Evolutionary conservation across 2,329 filamentous ascomycete species (phyloP).

Genomic region (Claviceps spartinae): DNA sequence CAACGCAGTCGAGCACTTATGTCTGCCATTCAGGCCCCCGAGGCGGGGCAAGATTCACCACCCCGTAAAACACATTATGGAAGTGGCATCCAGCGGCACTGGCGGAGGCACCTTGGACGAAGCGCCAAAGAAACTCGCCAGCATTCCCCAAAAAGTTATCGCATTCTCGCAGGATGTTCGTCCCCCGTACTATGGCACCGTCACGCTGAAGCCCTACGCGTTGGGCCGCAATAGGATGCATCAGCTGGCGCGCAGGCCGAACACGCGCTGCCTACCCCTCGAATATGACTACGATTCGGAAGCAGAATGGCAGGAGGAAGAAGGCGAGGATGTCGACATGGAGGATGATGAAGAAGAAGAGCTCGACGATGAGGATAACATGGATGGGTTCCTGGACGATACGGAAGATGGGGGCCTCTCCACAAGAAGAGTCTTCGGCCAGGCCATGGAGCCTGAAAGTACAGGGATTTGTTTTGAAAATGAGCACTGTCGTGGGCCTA

Average conservation of each 20-base stretch:
- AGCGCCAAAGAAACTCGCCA: slow-evolving; percentile 28
- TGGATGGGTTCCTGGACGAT: slow-evolving; percentile 84
- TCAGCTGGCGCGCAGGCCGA: slow-evolving; percentile 40
- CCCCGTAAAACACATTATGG: slow-evolving; percentile 49
- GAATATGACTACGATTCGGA: slow-evolving; percentile 81
- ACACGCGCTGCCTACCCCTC: slow-evolving; percentile 43
- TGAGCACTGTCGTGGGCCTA: slow-evolving; percentile 29
- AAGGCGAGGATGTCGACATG: slow-evolving; percentile 53
- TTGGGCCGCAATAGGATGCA: slow-evolving; percentile 31
- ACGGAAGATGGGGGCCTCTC: slow-evolving; percentile 51
- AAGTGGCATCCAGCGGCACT: slow-evolving; percentile 30
- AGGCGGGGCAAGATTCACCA: slow-evolving; percentile 34
- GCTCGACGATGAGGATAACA: slow-evolving; percentile 64
- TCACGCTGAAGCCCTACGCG: slow-evolving; percentile 43
- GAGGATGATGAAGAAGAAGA: slow-evolving; percentile 57
- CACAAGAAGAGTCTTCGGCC: slow-evolving; percentile 44
- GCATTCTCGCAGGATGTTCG: slow-evolving; percentile 52
- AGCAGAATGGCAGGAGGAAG: slow-evolving; percentile 70
- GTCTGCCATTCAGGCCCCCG: slow-evolving; percentile 24
- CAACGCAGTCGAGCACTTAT: slow-evolving; percentile 31
- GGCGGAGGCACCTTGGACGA: slow-evolving; percentile 20
- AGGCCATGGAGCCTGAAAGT: slow-evolving; percentile 61
- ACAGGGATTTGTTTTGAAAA: slow-evolving; percentile 80
- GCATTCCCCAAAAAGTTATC: slow-evolving; percentile 49
- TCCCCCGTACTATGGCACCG: slow-evolving; percentile 59